Base-by-base conservation (phyloP, 192 early-diverging fungal genomes). In the Entomortierella parvispora region DNA sequence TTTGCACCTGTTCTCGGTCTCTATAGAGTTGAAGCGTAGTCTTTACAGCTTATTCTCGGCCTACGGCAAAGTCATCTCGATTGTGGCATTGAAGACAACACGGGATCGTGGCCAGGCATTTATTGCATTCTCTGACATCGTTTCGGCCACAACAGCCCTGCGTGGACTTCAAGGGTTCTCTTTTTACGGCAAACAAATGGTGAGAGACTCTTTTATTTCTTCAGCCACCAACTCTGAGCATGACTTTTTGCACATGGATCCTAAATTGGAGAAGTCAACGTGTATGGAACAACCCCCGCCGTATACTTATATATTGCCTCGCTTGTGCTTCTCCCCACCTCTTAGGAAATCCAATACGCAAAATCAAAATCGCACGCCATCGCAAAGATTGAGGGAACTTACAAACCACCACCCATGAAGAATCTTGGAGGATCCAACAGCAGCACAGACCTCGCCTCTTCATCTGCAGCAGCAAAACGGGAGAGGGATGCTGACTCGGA, bases 51-150 rank as follows among this genome's bases (percentile, higher is more conserved):
- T 97, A 29, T 99, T 97, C 75, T 88, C 93, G 17, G 83, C 92
- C 4, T 95, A 95, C 71, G 98, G 96, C 14, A 82, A 86, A 52
- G 85, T 99, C 29, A 67, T 97, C 22, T 95, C 95, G 75, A 90
- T 99, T 22, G 94, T 95, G 11, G 93, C 95, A 15, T 72, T 87
- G 50, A 92, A 93, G 68, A 96, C 92, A 9, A 65, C 78, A 29
- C 91, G 89, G 49, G 91, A 94, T 87, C 93, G 96, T 31, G 96
- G 96, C 18, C 98, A 99, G 82, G 98, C 98, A 0, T 97, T 95
- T 77, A 79, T 99, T 23, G 96, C 91, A 17, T 97, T 96, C 66
- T 80, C 83, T 32, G 92, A 97, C 62, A 89, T 96, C n/a, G 76
- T 93, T 7, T 80, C 86, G 18, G 93, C 98, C 3, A 96, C 95